Evolutionary conservation across 2,329 filamentous ascomycete genomes (phyloP).

Genomic region (Lasiodiplodia sp.): DNA sequence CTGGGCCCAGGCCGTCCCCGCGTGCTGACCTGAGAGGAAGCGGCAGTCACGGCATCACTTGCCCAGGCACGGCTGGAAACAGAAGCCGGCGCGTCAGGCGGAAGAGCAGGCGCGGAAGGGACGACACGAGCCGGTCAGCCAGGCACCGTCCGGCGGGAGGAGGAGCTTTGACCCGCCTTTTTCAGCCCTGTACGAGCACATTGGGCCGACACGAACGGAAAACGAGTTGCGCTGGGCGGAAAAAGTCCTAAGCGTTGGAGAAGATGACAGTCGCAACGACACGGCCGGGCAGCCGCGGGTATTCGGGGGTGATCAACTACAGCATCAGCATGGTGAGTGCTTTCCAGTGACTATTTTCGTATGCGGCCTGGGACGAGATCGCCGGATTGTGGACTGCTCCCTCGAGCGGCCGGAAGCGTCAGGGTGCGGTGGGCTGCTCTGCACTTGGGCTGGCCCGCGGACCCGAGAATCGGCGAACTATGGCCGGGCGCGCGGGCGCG

Average conservation of each 20-base stretch:
- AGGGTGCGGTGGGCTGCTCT: slow-evolving; percentile 13
- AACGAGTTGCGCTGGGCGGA: slow-evolving; percentile 17
- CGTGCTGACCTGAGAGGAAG: slow-evolving; percentile 4
- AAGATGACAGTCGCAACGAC: neutral
- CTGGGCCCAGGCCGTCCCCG: neutral
- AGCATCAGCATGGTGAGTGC: slow-evolving; percentile 29
- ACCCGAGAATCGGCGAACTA: slow-evolving; percentile 26
- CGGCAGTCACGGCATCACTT: slow-evolving; percentile 10
- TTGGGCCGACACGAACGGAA: slow-evolving; percentile 9
- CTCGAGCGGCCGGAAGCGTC: slow-evolving; percentile 4
- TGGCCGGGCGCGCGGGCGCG: slow-evolving; percentile 24
- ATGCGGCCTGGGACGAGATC: neutral
- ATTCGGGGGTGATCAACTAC: slow-evolving; percentile 21
- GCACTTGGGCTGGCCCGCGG: neutral
- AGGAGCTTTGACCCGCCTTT: slow-evolving; percentile 19
- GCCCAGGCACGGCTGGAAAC: neutral
- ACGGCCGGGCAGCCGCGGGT: slow-evolving; percentile 20
- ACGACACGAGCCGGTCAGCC: slow-evolving; percentile 19
- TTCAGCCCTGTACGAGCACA: neutral
- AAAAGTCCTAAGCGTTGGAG: neutral
- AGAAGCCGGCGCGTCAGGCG: slow-evolving; percentile 7
- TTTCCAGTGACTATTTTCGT: slow-evolving; percentile 7
- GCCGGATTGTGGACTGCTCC: neutral
- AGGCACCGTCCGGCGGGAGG: neutral
- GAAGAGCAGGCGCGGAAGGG: slow-evolving; percentile 3